Evolutionary conservation across 169 alveolate genomes (phyloP).

Genomic region (Eimeria necatrix): DNA sequence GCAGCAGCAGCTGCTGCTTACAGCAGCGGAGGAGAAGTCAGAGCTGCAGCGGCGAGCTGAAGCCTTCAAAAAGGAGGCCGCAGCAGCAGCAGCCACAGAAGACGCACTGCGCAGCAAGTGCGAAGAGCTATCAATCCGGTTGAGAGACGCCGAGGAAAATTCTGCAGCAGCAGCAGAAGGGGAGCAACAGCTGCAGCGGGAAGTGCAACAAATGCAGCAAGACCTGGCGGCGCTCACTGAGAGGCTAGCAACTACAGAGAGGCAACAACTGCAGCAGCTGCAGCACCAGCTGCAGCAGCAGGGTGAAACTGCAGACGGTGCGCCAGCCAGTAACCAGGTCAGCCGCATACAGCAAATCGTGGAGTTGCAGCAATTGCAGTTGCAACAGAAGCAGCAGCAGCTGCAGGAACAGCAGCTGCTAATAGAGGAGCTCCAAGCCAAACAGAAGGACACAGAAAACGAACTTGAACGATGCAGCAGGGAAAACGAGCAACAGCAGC

Average conservation of each 20-base stretch:
- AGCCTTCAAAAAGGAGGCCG: not conserved
- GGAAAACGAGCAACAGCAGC: slow-evolving; percentile 38
- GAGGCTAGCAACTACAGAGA: slow-evolving; percentile 9
- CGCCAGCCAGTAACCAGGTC: not conserved
- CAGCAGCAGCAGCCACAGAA: slow-evolving; percentile 47
- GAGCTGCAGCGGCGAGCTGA: slow-evolving; percentile 43
- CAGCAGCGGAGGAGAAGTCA: slow-evolving; percentile 37
- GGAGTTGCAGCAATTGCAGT: slow-evolving; percentile 60
- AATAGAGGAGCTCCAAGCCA: slow-evolving; percentile 24
- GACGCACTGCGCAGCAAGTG: not conserved
- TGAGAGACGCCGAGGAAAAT: slow-evolving; percentile 63
- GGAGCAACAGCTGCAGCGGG: slow-evolving; percentile 74
- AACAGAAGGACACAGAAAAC: not conserved
- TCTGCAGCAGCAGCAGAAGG: slow-evolving; percentile 69
- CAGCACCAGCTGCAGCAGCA: slow-evolving; percentile 73
- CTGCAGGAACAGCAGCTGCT: slow-evolving; percentile 71
- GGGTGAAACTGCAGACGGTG: slow-evolving; percentile 16
- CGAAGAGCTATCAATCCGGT: slow-evolving; percentile 50
- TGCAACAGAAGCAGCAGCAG: slow-evolving; percentile 69
- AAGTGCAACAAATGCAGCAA: slow-evolving; percentile 61
- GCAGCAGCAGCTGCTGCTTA: slow-evolving; percentile 69
- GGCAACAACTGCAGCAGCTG: slow-evolving; percentile 51
- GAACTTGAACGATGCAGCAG: not conserved
- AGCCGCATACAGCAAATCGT: slow-evolving; percentile 46
- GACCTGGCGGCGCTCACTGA: slow-evolving; percentile 31